Evolutionary conservation across 306 rosid genomes (phyloP).

Genomic region (Prunus campanulata): DNA sequence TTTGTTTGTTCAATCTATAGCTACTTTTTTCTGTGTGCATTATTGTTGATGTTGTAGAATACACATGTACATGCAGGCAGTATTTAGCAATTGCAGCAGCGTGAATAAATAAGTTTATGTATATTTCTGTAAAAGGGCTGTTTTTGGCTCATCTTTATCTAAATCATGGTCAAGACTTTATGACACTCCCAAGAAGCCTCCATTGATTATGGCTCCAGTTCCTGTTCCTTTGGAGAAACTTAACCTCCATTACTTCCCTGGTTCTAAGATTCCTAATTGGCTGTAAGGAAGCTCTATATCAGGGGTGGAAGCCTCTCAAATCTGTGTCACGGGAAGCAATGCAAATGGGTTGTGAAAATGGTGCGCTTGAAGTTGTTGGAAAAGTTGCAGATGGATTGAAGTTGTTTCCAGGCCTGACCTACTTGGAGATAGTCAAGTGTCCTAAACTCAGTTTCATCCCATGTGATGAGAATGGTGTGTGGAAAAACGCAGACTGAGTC

Average conservation of each 20-base stretch:
- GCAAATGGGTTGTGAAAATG: not conserved
- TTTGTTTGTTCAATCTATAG: not conserved
- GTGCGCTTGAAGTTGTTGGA: slow-evolving; percentile 13
- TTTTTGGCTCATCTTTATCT: no score
- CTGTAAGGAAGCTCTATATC: slow-evolving; percentile 16
- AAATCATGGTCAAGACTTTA: no score
- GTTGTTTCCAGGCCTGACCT: not conserved
- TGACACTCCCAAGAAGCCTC: not conserved
- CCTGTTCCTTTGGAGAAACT: slow-evolving; percentile 1
- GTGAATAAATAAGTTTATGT: not conserved
- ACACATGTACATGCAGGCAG: not conserved
- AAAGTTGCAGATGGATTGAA: slow-evolving; percentile 6
- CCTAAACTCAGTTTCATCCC: not conserved
- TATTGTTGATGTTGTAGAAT: not conserved
- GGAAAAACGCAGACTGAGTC: not conserved
- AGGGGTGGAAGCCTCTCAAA: slow-evolving; percentile 10
- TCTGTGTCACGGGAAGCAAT: not conserved
- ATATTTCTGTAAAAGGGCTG: not conserved
- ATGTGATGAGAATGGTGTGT: slow-evolving; percentile 13
- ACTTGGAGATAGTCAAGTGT: slow-evolving; percentile 10
- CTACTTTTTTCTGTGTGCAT: not conserved
- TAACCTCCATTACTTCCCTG: slow-evolving; percentile 12
- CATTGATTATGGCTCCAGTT: not conserved
- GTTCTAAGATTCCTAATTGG: not conserved
- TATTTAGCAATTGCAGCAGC: slow-evolving; percentile 9